Conservation (phyloP, 768 basidiomycete genomes). For the Hypholoma fasciculare region DNA sequence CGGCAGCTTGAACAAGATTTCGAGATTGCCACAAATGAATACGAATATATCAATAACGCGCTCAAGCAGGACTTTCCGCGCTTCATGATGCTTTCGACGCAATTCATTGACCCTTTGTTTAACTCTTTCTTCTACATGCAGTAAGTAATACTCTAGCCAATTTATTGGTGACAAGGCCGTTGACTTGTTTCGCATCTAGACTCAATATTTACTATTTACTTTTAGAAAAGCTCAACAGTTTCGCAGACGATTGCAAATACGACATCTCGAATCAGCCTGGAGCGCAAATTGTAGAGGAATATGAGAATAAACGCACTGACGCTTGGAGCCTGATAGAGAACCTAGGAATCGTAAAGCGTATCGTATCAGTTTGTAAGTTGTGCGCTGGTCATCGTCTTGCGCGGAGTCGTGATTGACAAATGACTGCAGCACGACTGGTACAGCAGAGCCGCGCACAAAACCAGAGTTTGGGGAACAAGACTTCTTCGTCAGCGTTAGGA, state of each 20-base stretch:
- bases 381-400: background rate
- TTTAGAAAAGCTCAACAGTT: constrained; percentile 90
- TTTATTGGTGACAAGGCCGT: background rate
- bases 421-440: constrained; percentile 61
- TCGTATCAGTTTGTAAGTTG: constrained; percentile 80
- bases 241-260: constrained; percentile 77
- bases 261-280: constrained; percentile 64
- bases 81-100: constrained; percentile 86
- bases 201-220: constrained; percentile 93
- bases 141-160: constrained; percentile 49
- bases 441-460: constrained; percentile 45
- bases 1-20: constrained; percentile 92
- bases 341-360: constrained; percentile 79
- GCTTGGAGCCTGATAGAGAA: constrained; percentile 77
- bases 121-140: constrained; percentile 99
- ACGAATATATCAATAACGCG: constrained; percentile 87
- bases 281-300: constrained; percentile 73
- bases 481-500: constrained; percentile 35
- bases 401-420: background rate
- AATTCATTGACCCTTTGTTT: constrained; percentile 97
- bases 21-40: constrained; percentile 88
- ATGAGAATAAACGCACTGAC: constrained; percentile 82
- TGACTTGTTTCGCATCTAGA: constrained; percentile 36
- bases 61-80: constrained; percentile 91
- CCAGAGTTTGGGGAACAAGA: constrained; percentile 28